A percentile compares a stretch with the other conserved stretches of the same genome.
phyloP scores from a whole-genome alignment of 1,284 basidiomycete species.

The Exobasidium cylindrosporum region DNA sequence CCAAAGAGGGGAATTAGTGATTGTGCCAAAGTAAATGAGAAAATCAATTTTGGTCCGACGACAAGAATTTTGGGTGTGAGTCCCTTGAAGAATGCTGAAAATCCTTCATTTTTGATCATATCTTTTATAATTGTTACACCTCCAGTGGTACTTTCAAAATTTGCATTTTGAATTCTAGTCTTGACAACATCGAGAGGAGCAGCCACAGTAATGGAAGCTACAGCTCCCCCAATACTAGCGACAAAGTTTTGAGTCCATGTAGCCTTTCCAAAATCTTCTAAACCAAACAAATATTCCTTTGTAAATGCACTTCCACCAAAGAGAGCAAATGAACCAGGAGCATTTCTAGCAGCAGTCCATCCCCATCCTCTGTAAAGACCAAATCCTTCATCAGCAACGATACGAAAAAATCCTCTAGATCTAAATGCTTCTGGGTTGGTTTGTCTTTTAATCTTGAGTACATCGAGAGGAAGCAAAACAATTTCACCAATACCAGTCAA shows the following conservation, averaged over 20 bases:
- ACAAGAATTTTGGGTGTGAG: slow-evolving; percentile 78
- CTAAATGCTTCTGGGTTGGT: slow-evolving; percentile 53
- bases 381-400: slow-evolving; percentile 84
- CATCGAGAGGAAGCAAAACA: slow-evolving; percentile 88
- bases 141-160: slow-evolving; percentile 83
- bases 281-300: slow-evolving; percentile 87
- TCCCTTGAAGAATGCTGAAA: slow-evolving; percentile 90
- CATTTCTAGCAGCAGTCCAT: slow-evolving; percentile 97
- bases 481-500: slow-evolving; percentile 78
- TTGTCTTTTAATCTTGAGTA: slow-evolving; percentile 89
- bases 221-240: slow-evolving; percentile 87
- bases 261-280: slow-evolving; percentile 83
- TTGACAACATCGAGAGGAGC: slow-evolving; percentile 95
- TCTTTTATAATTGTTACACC: slow-evolving; percentile 85
- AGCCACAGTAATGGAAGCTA: slow-evolving; percentile 91
- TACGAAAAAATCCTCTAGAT: slow-evolving; percentile 73
- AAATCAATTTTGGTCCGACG: slow-evolving; percentile 95
- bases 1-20: slow-evolving; percentile 90
- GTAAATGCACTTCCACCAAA: slow-evolving; percentile 93
- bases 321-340: slow-evolving; percentile 84
- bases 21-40: slow-evolving; percentile 96
- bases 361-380: slow-evolving; percentile 95
- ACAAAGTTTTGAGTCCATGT: slow-evolving; percentile 80
- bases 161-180: slow-evolving; percentile 84
- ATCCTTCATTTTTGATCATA: slow-evolving; percentile 81